A percentile compares a stretch with the other conserved stretches of the same genome.
These are phyloP conservation scores for Barnettozyma populi DNA, from an alignment of 805 yeast species.

Conservation along the genomic window DNA sequence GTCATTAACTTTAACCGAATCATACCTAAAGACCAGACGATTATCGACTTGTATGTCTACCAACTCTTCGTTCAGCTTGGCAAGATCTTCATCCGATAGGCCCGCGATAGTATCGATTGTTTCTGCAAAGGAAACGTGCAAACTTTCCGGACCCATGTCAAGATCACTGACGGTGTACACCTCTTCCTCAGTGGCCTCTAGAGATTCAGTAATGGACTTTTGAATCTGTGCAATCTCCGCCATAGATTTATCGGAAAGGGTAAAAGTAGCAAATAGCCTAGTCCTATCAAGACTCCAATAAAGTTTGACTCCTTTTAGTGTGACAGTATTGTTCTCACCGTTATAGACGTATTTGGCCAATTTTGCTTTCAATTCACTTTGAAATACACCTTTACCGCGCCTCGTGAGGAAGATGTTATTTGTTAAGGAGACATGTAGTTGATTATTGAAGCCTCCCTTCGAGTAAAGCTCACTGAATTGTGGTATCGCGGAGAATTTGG, in stretches of 20 bases:
- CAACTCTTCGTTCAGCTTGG: conserved; percentile 8
- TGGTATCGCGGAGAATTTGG: conserved; percentile 2
- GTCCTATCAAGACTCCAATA: conserved; percentile 1
- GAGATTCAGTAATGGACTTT: background rate
- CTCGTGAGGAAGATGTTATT: background rate
- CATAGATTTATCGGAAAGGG: background rate
- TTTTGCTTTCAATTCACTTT: background rate
- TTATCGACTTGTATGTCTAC: conserved; percentile 10
- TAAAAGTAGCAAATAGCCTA: conserved; percentile 6
- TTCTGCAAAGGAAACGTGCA: conserved; percentile 8
- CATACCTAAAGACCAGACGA: conserved; percentile 8
- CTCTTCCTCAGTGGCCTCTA: background rate
- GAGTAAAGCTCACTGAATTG: conserved; percentile 9
- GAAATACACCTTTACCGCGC: background rate
- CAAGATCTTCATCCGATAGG: background rate
- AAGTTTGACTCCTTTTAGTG: conserved; percentile 4
- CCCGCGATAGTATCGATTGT: background rate
- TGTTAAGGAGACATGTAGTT: conserved; percentile 16
- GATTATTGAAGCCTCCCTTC: conserved; percentile 1
- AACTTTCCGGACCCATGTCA: conserved; percentile 3
- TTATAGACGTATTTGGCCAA: background rate
- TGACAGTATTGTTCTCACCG: background rate
- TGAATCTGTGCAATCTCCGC: background rate
- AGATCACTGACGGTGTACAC: background rate
- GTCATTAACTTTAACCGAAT: conserved; percentile 11